A percentile compares a stretch with the other conserved stretches of the same genome.
Conservation (phyloP, 441 rosid species). For the Sinapis alba region DNA sequence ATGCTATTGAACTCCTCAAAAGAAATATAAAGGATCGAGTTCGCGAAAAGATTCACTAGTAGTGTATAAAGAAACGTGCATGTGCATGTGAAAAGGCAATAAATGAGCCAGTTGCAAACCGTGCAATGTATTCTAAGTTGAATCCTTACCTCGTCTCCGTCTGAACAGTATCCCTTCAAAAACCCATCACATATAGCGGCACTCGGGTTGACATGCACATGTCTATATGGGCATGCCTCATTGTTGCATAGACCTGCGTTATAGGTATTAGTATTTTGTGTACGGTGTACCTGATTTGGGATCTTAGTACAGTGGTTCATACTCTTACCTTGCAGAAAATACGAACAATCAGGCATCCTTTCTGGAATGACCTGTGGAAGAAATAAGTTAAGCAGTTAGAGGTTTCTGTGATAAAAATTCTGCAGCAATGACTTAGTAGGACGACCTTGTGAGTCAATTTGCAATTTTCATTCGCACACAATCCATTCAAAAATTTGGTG, state of each 20-base stretch:
- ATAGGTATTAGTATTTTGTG: slow-evolving; percentile 40
- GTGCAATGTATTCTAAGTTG: slow-evolving; percentile 20
- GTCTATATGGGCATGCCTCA: slow-evolving; percentile 81
- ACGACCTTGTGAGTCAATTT: slow-evolving; percentile 94
- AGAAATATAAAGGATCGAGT: background rate
- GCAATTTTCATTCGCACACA: slow-evolving; percentile 76
- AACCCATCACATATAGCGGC: slow-evolving; percentile 85
- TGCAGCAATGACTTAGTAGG: slow-evolving; percentile 24
- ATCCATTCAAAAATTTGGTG: slow-evolving; percentile 90
- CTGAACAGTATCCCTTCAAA: slow-evolving; percentile 91
- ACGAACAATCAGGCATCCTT: slow-evolving; percentile 99
- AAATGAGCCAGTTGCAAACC: slow-evolving; percentile 5
- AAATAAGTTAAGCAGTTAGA: slow-evolving; percentile 31
- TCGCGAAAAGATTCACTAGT: background rate
- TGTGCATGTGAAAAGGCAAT: slow-evolving; percentile 6
- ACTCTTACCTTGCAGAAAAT: slow-evolving; percentile 80
- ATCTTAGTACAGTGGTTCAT: slow-evolving; percentile 14
- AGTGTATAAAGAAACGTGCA: slow-evolving; percentile 14
- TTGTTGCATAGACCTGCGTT: slow-evolving; percentile 89
- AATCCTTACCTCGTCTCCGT: slow-evolving; percentile 83
- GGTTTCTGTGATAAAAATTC: slow-evolving; percentile 13
- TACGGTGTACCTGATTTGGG: background rate
- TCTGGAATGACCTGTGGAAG: slow-evolving; percentile 91
- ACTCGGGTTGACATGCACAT: slow-evolving; percentile 90
- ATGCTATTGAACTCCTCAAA: background rate